Base-by-base conservation (phyloP, 352 stramenopile species). In the Pythium vanterpoolii region DNA sequence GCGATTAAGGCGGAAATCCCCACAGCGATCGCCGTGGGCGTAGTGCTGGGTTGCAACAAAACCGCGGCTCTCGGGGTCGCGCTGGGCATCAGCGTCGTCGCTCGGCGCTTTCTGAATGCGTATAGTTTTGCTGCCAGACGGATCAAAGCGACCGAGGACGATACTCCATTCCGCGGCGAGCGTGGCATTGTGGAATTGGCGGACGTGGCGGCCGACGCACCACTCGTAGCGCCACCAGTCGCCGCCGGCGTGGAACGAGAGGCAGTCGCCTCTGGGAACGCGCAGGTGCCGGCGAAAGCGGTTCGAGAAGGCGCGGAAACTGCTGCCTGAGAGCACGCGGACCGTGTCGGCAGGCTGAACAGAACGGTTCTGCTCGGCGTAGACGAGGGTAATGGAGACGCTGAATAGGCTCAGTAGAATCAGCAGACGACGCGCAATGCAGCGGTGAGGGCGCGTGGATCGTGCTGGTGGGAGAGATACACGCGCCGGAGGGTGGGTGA, bases 161-260 rank as follows among this genome's bases (percentile, higher is more conserved):
- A 89, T 66, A 53, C 62, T 79, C 51, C 40, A 59, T n/a, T 64
- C 31, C 26, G 7, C 23, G 0, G 24, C 16, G 3, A 39, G 18
- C 31, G 38, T 30, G 18, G 48, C 38, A 28, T 50, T 68, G 47
- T 93, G 75, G 65, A 86, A 89, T 63, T 95, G 86, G 28, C 76
- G 82, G 50, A 93, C 82, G 66, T 79, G 54, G 1, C 58, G 60
- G 46, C 89, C 78, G 48, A 89, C 49, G 62, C 86, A 95, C 83
- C 86, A 95, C 63, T 95, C 86, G 69, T 95, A 93, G 23, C 83
- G 78, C 86, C 86, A 95, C 86, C 83, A 95, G 23, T 66, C 70
- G 21, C 72, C 73, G 2, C 68, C 72, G 19, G 69, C 74, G 51
- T 95, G 83, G 60, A 76, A 89, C 18, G 59, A 60, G 11, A 93